Evolutionary conservation across 495 filamentous ascomycete species (phyloP).

Genomic region (Podospora australis): DNA sequence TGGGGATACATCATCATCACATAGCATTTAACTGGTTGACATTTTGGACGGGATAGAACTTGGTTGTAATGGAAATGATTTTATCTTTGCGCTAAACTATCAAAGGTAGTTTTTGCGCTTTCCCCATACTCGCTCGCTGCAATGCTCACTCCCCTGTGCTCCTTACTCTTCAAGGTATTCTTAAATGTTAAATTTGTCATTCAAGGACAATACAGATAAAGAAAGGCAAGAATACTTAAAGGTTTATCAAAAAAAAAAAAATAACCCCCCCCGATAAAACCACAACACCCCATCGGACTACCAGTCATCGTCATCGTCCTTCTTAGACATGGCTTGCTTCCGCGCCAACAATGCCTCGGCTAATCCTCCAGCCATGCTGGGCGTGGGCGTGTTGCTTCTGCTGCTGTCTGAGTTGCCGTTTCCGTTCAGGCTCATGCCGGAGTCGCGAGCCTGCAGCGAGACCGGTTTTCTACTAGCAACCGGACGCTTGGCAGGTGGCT

Average conservation of each 20-base stretch:
- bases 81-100: too few species aligned
- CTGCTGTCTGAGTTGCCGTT: constrained; percentile 62
- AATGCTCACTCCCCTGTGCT: too few species aligned
- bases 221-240: not conserved
- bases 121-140: too few species aligned
- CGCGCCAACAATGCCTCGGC: constrained; percentile 74
- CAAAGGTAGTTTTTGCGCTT: too few species aligned
- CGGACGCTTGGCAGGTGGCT: constrained; percentile 85
- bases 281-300: too few species aligned
- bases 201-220: not conserved
- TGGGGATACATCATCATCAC: not conserved
- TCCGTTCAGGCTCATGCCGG: constrained; percentile 64
- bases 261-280: not conserved
- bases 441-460: constrained; percentile 59
- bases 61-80: too few species aligned
- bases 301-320: constrained; percentile 72
- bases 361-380: constrained; percentile 74
- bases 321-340: constrained; percentile 57
- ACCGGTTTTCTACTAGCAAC: constrained; percentile 58
- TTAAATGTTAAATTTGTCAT: too few species aligned
- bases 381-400: constrained; percentile 58
- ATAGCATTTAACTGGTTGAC: not conserved
- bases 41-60: too few species aligned
- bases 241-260: not conserved
- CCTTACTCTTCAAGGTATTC: too few species aligned